phyloP scores from a whole-genome alignment of 1,284 basidiomycete genomes.

The Rhizoctonia solani region DNA sequence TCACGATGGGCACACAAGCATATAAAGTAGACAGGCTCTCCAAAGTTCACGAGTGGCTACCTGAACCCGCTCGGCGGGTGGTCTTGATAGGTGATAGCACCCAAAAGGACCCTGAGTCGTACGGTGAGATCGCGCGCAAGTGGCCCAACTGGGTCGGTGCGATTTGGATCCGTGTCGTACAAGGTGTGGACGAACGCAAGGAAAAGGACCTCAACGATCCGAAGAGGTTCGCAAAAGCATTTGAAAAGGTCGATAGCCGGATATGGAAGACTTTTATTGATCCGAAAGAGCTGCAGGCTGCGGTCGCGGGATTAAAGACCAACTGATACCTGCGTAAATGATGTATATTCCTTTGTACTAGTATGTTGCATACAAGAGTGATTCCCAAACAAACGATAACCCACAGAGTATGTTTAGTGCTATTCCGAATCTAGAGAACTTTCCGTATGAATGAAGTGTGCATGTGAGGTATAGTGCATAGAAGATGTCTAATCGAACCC shows the following conservation, averaged over 20 bases:
- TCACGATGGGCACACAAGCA: conserved; percentile 18
- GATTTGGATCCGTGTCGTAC: conserved; percentile 21
- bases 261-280: conserved; percentile 30
- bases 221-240: conserved; percentile 33
- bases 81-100: conserved; percentile 16
- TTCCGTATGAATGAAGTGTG: no score
- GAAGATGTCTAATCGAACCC: no score
- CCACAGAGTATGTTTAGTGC: no score
- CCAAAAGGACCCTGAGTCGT: conserved; percentile 13
- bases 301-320: background rate
- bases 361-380: background rate
- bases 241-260: background rate
- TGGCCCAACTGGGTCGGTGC: conserved; percentile 15
- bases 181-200: conserved; percentile 9
- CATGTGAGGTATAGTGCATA: no score
- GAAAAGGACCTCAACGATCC: conserved; percentile 25
- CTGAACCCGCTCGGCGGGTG: conserved; percentile 14
- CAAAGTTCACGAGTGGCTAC: conserved; percentile 2
- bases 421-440: no score
- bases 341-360: background rate
- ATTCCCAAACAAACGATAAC: background rate
- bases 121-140: conserved; percentile 10
- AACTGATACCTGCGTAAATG: background rate
- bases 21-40: conserved; percentile 7
- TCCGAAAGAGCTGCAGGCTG: conserved; percentile 18